These are phyloP conservation scores for Przewalskia tangutica DNA, from an alignment of 257 asterid genomes.

Conservation along the genomic window DNA sequence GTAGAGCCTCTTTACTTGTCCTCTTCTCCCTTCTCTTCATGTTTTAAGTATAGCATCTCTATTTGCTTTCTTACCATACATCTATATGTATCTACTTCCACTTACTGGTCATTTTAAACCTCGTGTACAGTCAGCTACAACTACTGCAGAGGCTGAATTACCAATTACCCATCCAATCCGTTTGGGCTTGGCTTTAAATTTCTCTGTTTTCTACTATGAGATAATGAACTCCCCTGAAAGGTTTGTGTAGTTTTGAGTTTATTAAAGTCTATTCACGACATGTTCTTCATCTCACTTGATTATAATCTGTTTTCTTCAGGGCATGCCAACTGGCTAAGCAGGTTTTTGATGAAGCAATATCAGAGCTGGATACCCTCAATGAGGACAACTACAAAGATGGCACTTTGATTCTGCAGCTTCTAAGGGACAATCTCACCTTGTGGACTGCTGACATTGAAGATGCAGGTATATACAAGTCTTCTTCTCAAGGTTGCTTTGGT, in stretches of 20 bases:
- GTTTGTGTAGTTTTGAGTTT: slow-evolving; percentile 19
- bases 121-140: slow-evolving; percentile 55
- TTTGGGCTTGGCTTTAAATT: slow-evolving; percentile 86
- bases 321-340: slow-evolving; percentile 11
- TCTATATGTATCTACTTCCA: not conserved
- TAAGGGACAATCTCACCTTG: slow-evolving; percentile 11
- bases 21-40: not conserved
- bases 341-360: slow-evolving; percentile 12
- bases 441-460: slow-evolving; percentile 12
- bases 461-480: not conserved
- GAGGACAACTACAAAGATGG: slow-evolving; percentile 11
- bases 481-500: not conserved
- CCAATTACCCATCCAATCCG: slow-evolving; percentile 91
- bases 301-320: not conserved
- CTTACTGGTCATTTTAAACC: not conserved
- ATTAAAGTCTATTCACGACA: not conserved
- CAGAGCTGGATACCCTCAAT: slow-evolving; percentile 8
- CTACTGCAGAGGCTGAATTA: slow-evolving; percentile 63
- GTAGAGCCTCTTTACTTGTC: not conserved
- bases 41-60: not conserved
- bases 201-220: slow-evolving; percentile 90
- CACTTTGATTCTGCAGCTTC: slow-evolving; percentile 12
- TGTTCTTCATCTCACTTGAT: not conserved
- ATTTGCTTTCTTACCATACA: not conserved
- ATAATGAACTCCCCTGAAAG: slow-evolving; percentile 84